Percentiles rank a stretch among this genome's conserved stretches.
phyloP scores from a whole-genome alignment of 805 yeast species.

The Ogataea angusta region DNA sequence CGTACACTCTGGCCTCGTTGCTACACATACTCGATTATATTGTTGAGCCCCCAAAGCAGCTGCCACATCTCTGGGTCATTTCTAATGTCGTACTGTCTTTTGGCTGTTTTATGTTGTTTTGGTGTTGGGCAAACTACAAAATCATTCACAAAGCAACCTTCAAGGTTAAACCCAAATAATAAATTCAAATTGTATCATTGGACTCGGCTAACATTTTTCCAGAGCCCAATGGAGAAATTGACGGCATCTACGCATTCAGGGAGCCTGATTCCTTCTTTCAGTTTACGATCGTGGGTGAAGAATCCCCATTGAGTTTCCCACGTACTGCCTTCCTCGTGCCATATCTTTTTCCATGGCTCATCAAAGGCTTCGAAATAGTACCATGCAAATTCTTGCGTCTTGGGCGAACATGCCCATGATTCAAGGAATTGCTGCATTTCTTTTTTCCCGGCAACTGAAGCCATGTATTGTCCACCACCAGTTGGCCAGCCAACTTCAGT shows the following conservation, averaged over 20 bases:
- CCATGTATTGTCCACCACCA: conserved; percentile 48
- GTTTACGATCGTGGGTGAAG: conserved; percentile 45
- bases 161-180: conserved; percentile 23
- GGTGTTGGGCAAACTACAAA: conserved; percentile 77
- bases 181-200: neutral
- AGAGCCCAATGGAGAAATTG: neutral
- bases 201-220: conserved; percentile 6
- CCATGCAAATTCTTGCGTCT: conserved; percentile 42
- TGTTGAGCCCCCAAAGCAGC: conserved; percentile 50
- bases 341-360: conserved; percentile 64
- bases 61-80: conserved; percentile 86
- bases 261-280: conserved; percentile 42
- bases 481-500: conserved; percentile 77
- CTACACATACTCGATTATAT: conserved; percentile 55
- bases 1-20: conserved; percentile 45
- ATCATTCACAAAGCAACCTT: conserved; percentile 34
- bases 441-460: conserved; percentile 44
- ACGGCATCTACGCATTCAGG: conserved; percentile 33
- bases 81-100: conserved; percentile 72
- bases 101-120: conserved; percentile 68
- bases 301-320: conserved; percentile 79
- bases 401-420: conserved; percentile 49
- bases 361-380: conserved; percentile 69
- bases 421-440: conserved; percentile 47
- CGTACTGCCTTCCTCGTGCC: conserved; percentile 42